Evolutionary conservation across 2,329 filamentous ascomycete genomes (phyloP), one percentile per base, ranked within the genome.

Genomic region (Alternaria arbusti): DNA sequence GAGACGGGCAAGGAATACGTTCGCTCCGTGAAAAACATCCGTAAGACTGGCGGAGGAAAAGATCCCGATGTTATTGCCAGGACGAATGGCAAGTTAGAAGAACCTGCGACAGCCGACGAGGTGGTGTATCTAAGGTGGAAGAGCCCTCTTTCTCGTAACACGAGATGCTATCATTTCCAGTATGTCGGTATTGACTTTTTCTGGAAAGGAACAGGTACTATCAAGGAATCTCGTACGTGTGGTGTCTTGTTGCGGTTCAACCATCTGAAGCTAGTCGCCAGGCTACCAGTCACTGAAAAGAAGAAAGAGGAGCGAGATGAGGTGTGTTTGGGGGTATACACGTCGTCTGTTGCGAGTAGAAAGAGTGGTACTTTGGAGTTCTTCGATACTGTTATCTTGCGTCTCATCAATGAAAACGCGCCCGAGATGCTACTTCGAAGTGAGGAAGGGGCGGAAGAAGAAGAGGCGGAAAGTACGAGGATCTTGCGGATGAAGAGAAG

Each of bases 171-270:
- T 51, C 62, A 71, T 7, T 79, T 79, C 51, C 43, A 51, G 0
- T 78, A 71, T 54, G 36, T 7, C 1, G 71, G 66, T 8, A 57
- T 79, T 5, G 73, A 78, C 13, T 79, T 79, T 56, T 72, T 66
- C 54, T 80, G 77, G 78, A 79, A 78, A 54, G 76, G 76, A 6
- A 79, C 78, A 4, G 66, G 70, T 15, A 74, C 70, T 5, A 72
- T 75, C 11, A 67, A 64, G 23, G 73, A 76, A 52, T 45, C 54
- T 4, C 54, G 71, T 2, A 60, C 30, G 5, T 77, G 70, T 51
- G 77, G 76, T 1, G 52, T 57, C 6, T 68, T 68, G 9, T 43
- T 76, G 4, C 63, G 66, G 1, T 78, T 69, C 58, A 74, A 72
- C 30, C 76, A 79, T 54, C 46, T 80, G 20, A 79, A 79, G 58